A percentile compares a stretch with the other conserved stretches of the same genome.
Conservation (phyloP, 1,284 basidiomycete species). For the Trametes polyzona region DNA sequence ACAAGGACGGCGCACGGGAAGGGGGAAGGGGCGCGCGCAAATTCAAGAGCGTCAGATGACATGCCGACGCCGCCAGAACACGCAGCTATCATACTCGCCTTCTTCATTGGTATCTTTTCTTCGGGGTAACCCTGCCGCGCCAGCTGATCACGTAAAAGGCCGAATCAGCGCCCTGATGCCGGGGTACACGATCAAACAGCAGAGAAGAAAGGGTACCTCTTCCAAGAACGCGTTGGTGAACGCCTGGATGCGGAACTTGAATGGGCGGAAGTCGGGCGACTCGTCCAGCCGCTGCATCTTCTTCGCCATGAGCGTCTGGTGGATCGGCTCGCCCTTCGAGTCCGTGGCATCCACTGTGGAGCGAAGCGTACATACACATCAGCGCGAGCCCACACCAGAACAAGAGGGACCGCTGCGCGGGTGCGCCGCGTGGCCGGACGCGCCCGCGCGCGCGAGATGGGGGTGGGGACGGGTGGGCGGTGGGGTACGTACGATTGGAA, state of each 20-base stretch:
- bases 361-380: constrained; percentile 20
- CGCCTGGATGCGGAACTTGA: constrained; percentile 99
- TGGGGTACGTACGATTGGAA: constrained; percentile 76
- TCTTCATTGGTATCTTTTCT: constrained; percentile 89
- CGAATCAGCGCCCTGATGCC: constrained; percentile 15
- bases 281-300: constrained; percentile 97
- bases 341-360: constrained; percentile 88
- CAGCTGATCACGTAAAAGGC: constrained; percentile 50
- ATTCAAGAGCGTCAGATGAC: constrained; percentile 23
- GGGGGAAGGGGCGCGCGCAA: not conserved
- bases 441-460: not conserved
- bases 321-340: constrained; percentile 94
- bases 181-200: constrained; percentile 7
- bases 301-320: constrained; percentile 98
- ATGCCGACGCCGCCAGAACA: constrained; percentile 17
- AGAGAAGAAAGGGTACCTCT: constrained; percentile 57
- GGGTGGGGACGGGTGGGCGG: constrained; percentile 1
- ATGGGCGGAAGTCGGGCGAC: constrained; percentile 95
- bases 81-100: constrained; percentile 50
- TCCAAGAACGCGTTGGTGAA: constrained; percentile 98
- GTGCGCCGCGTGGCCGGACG: not conserved
- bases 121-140: constrained; percentile 80
- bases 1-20: not conserved
- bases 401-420: not conserved
- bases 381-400: constrained; percentile 8